Evolutionary conservation across 2,329 filamentous ascomycete genomes (phyloP).

Genomic region (Curvularia sp.): DNA sequence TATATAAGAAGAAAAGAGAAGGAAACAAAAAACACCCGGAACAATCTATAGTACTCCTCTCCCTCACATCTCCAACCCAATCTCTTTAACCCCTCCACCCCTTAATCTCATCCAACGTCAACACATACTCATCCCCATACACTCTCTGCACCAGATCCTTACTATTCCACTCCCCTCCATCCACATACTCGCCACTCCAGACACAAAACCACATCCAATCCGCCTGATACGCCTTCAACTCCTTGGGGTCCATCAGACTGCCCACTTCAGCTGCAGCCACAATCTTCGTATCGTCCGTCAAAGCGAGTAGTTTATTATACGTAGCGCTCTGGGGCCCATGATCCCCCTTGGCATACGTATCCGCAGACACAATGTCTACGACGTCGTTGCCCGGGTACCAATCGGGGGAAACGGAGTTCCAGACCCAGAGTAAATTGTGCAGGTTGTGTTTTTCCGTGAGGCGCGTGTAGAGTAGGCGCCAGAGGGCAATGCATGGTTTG

Average conservation of each 20-base stretch:
- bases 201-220: slow-evolving; percentile 59
- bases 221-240: slow-evolving; percentile 54
- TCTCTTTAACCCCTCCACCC: slow-evolving; percentile 24
- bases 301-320: slow-evolving; percentile 54
- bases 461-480: slow-evolving; percentile 54
- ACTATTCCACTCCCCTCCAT: slow-evolving; percentile 53
- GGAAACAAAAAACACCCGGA: no score
- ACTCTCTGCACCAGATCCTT: slow-evolving; percentile 51
- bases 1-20: no score
- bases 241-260: slow-evolving; percentile 53
- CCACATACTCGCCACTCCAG: slow-evolving; percentile 56
- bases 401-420: slow-evolving; percentile 55
- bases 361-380: slow-evolving; percentile 57
- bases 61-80: no score
- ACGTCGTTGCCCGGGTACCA: slow-evolving; percentile 59
- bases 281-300: slow-evolving; percentile 57
- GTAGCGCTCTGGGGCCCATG: slow-evolving; percentile 56
- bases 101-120: slow-evolving; percentile 40
- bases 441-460: slow-evolving; percentile 55
- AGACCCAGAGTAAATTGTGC: slow-evolving; percentile 60
- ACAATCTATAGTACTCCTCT: no score
- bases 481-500: slow-evolving; percentile 56
- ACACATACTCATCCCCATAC: slow-evolving; percentile 36
- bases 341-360: slow-evolving; percentile 55
- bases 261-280: slow-evolving; percentile 59